Conservation (phyloP, 2,329 filamentous ascomycete genomes). For the Alternaria hordeiaustralica region DNA sequence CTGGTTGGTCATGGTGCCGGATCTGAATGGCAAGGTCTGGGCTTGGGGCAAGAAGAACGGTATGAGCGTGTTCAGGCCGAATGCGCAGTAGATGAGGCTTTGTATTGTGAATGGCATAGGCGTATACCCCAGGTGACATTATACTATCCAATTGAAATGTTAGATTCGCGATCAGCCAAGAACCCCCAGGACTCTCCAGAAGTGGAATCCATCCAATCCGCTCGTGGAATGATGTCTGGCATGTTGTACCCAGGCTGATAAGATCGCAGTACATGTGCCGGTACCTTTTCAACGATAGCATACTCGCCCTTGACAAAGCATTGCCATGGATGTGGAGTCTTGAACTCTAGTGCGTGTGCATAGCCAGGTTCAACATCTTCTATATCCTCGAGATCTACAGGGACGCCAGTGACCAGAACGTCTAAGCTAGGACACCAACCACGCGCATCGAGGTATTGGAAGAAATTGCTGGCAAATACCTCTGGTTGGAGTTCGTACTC, state of each 20-base stretch:
- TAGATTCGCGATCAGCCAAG: not conserved
- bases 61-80: conserved; percentile 38
- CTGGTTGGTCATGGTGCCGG: conserved; percentile 64
- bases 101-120: not conserved
- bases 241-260: conserved; percentile 1
- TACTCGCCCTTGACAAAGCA: conserved; percentile 7
- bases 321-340: not conserved
- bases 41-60: conserved; percentile 65
- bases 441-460: not conserved
- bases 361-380: not conserved
- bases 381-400: not conserved
- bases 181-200: not conserved
- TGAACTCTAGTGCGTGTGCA: not conserved
- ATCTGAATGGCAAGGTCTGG: conserved; percentile 64
- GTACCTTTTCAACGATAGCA: not conserved
- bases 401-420: not conserved
- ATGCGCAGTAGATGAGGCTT: conserved; percentile 30
- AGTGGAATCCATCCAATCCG: not conserved
- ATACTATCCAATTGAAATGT: not conserved
- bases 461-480: not conserved
- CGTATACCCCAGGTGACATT: not conserved
- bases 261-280: not conserved
- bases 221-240: conserved; percentile 3
- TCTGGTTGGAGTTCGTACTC: not conserved
- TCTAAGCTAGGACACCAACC: not conserved